Conservation (phyloP, 768 basidiomycete genomes). For the Glaciozyma antarctica region DNA sequence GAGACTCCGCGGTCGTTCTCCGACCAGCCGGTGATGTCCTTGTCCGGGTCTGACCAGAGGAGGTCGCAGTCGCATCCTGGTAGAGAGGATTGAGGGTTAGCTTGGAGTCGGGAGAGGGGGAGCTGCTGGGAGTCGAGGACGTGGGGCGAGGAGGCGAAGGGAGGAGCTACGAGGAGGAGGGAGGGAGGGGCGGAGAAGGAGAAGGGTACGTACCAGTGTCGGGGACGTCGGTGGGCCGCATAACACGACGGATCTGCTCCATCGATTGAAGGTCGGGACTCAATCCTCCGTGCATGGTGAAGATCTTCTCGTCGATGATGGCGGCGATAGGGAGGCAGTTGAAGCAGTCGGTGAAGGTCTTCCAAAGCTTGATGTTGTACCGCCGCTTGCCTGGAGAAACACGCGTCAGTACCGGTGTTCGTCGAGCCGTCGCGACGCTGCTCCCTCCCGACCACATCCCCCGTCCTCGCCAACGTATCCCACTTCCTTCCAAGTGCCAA, state of each 20-base stretch:
- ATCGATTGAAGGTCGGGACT: constrained; percentile 96
- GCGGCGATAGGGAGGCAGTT: constrained; percentile 98
- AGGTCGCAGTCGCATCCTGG: constrained; percentile 91
- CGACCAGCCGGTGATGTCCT: constrained; percentile 98
- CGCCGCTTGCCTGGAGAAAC: constrained; percentile 77
- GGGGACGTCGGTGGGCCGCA: constrained; percentile 97
- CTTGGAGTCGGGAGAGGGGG: background rate
- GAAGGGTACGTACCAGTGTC: constrained; percentile 67
- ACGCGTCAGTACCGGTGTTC: constrained; percentile 3
- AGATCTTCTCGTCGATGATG: constrained; percentile 99
- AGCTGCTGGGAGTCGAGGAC: background rate
- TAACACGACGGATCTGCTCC: constrained; percentile 98
- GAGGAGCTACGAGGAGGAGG: background rate
- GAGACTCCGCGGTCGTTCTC: constrained; percentile 99
- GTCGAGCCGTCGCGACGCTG: background rate
- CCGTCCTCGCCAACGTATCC: background rate
- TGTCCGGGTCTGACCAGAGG: constrained; percentile 98
- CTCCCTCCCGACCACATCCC: too few relatives aligned
- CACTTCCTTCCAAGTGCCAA: background rate
- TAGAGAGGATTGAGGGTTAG: constrained; percentile 1
- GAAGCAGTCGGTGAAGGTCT: constrained; percentile 99
- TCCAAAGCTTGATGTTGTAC: constrained; percentile 99
- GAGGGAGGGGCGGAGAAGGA: background rate
- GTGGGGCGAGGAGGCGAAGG: background rate
- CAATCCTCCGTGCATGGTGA: constrained; percentile 97